These are phyloP conservation scores for Ananas comosus DNA, from an alignment of 176 grass and related monocot genomes.

Conservation along the genomic window DNA sequence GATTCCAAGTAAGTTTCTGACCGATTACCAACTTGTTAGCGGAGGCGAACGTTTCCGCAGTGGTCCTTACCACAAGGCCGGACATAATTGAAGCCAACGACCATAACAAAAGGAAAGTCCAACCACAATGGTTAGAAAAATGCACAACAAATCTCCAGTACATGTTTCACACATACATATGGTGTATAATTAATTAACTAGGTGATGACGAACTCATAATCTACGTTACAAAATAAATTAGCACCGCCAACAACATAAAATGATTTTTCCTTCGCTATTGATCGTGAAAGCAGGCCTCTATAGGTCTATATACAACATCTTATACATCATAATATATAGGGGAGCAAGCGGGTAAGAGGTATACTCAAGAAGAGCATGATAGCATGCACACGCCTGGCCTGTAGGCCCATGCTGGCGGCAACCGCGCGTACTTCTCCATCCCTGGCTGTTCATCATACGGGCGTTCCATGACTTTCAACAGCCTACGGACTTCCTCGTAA, in stretches of 20 bases:
- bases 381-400: slow-evolving; percentile 97
- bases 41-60: too few relatives aligned
- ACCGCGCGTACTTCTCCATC: slow-evolving; percentile 85
- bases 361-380: slow-evolving; percentile 81
- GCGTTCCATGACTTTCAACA: slow-evolving; percentile 68
- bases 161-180: too few relatives aligned
- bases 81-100: too few relatives aligned
- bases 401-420: slow-evolving; percentile 95
- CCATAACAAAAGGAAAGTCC: too few relatives aligned
- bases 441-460: slow-evolving; percentile 74
- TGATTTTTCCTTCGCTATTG: background rate
- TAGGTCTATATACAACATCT: slow-evolving; percentile 1
- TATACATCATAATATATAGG: too few relatives aligned
- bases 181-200: too few relatives aligned
- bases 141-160: too few relatives aligned
- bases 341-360: background rate
- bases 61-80: too few relatives aligned
- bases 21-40: too few relatives aligned
- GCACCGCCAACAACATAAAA: background rate
- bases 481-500: slow-evolving; percentile 49
- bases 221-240: background rate
- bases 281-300: background rate
- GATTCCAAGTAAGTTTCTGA: too few relatives aligned
- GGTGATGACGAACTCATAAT: too few relatives aligned
- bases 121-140: too few relatives aligned